Base-by-base conservation (phyloP, 1,284 basidiomycete species). In the Rhodofomes roseus region DNA sequence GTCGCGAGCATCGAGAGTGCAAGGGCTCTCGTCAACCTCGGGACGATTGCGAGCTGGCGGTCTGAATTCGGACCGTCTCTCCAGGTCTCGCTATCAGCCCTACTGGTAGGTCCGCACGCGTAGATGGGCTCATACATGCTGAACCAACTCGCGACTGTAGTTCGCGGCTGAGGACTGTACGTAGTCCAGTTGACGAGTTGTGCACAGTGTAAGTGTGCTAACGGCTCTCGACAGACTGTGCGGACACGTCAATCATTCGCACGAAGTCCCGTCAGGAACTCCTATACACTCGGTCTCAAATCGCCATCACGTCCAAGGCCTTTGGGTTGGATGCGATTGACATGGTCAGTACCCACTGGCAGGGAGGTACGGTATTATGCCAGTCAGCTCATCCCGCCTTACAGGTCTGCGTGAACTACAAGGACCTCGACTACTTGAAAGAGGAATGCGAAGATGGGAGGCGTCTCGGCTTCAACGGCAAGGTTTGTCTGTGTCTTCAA, bases 141-240 rank as follows among this genome's bases (percentile, higher is more conserved):
- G n/a, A 22, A 11, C 5, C 18, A 4, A 6, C 22, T 34, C 62
- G 20, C 59, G 27, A 31, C 11, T 43, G 20, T 1, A 95, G 92
- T 95, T 95, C 71, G 93, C 92, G 3, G 92, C 93, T 36, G 93
- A 96, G 76, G 93, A 96, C 69, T 96, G 92, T 93, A 70, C 69
- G 81, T 65, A 12, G 16, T 55, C 22, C 11, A 43, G 18, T 62
- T 2, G 34, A 3, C 37, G 34, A 36, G 34, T n/a, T n/a, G n/a
- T n/a, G n/a, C n/a, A n/a, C n/a, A n/a, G n/a, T n/a, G n/a, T n/a
- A n/a, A n/a, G n/a, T n/a, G n/a, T n/a, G n/a, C n/a, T n/a, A n/a
- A n/a, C n/a, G n/a, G n/a, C n/a, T n/a, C n/a, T 46, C 20, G 36
- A n/a, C 66, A 91, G 89, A 87, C 68, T 92, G 96, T 70, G 95